Percentiles rank a stretch among this genome's conserved stretches.
phyloP scores from a whole-genome alignment of 495 filamentous ascomycete genomes.

The Penicillium tannophilum region DNA sequence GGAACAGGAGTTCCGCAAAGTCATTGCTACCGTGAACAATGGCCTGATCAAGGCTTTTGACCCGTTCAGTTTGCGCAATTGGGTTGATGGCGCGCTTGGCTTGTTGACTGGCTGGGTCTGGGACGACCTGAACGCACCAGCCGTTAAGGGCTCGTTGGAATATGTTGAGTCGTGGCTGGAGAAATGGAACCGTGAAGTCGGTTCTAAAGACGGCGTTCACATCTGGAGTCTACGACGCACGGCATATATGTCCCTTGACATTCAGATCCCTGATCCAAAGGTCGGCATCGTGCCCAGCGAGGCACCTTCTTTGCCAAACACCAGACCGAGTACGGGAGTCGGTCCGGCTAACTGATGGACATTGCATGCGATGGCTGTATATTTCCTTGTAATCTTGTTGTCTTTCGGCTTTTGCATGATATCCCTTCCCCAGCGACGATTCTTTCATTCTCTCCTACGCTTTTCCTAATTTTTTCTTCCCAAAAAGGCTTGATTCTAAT shows the following conservation, averaged over 20 bases:
- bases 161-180: slow-evolving; percentile 76
- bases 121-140: slow-evolving; percentile 82
- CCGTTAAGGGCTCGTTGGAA: slow-evolving; percentile 66
- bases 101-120: slow-evolving; percentile 87
- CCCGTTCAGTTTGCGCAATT: slow-evolving; percentile 69
- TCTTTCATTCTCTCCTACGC: slow-evolving; percentile 6
- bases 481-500: slow-evolving; percentile 11
- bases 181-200: slow-evolving; percentile 72
- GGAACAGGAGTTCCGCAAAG: slow-evolving; percentile 77
- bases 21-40: slow-evolving; percentile 76
- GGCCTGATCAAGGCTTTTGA: slow-evolving; percentile 71
- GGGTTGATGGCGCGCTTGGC: slow-evolving; percentile 74
- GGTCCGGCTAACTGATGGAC: slow-evolving; percentile 20
- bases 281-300: slow-evolving; percentile 55
- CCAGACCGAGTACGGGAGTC: slow-evolving; percentile 42
- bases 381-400: slow-evolving; percentile 26
- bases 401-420: slow-evolving; percentile 29
- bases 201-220: slow-evolving; percentile 59
- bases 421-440: slow-evolving; percentile 29
- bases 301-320: slow-evolving; percentile 37
- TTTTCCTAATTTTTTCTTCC: slow-evolving; percentile 8
- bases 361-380: slow-evolving; percentile 17
- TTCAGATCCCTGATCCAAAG: slow-evolving; percentile 83
- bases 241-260: slow-evolving; percentile 86
- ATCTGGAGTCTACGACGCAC: slow-evolving; percentile 78